Conservation (phyloP, 2,329 filamentous ascomycete species). For the Colletotrichum lindemuthianum region DNA sequence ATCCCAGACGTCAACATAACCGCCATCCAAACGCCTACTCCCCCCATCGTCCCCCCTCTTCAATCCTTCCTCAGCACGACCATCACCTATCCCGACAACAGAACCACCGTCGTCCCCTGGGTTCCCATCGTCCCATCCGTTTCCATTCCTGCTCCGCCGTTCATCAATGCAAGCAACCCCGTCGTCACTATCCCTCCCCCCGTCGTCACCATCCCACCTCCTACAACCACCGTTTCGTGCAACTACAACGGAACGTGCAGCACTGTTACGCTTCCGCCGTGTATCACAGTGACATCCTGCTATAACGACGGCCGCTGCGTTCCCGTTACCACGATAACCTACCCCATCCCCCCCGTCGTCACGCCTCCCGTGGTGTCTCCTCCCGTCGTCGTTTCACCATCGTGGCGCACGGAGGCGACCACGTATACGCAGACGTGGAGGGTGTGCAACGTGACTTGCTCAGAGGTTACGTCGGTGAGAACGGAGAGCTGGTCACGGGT, state of each 20-base stretch:
- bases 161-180: conserved; percentile 1
- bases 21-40: neutral
- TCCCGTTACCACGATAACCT: neutral
- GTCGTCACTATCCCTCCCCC: neutral
- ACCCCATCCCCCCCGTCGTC: conserved; percentile 1
- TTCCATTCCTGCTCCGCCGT: neutral
- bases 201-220: conserved; percentile 14
- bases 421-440: neutral
- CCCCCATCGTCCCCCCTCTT: neutral
- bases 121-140: neutral
- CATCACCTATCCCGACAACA: neutral
- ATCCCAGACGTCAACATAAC: neutral
- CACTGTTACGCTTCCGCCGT: conserved; percentile 4
- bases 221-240: neutral
- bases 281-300: conserved; percentile 3
- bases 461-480: neutral
- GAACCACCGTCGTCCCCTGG: conserved; percentile 13
- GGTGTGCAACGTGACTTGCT: neutral
- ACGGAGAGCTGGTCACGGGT: too few species aligned
- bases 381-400: neutral
- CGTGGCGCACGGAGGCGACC: too few species aligned
- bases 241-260: conserved; percentile 10
- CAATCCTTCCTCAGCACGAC: conserved; percentile 7
- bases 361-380: neutral
- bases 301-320: conserved; percentile 3